A percentile compares a stretch with the other conserved stretches of the same genome.
Conservation (phyloP, 2,329 filamentous ascomycete genomes). For the Penicillium sp. region DNA sequence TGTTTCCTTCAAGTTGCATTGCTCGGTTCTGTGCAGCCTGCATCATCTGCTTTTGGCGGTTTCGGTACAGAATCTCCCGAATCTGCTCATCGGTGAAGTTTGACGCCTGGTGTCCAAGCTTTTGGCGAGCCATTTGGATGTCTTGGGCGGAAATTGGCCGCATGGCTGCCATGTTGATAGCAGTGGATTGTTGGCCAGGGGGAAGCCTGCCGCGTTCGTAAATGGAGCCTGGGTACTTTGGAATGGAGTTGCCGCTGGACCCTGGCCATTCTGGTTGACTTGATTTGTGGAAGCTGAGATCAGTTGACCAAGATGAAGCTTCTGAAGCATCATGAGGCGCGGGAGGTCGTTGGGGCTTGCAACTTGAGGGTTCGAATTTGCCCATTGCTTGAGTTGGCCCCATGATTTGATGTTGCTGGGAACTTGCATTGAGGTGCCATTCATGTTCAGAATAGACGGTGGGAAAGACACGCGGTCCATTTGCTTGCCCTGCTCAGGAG, state of each 20-base stretch:
- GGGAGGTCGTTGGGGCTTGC: conserved; percentile 43
- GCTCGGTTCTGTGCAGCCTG: conserved; percentile 34
- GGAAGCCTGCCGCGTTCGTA: conserved; percentile 31
- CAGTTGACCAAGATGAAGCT: conserved; percentile 47
- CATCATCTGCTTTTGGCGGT: conserved; percentile 39
- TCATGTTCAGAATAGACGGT: conserved; percentile 31
- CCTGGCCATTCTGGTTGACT: conserved; percentile 28
- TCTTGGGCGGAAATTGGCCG: conserved; percentile 39
- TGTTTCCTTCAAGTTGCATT: conserved; percentile 23
- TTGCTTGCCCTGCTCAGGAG: conserved; percentile 41
- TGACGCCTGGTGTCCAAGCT: conserved; percentile 34
- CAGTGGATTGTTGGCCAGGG: conserved; percentile 30
- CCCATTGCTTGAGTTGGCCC: conserved; percentile 58
- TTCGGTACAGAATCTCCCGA: conserved; percentile 35
- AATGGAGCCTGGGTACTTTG: conserved; percentile 32
- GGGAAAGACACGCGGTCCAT: conserved; percentile 47
- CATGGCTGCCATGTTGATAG: conserved; percentile 32
- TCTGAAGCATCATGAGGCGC: conserved; percentile 44
- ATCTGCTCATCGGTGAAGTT: conserved; percentile 47
- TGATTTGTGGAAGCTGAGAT: conserved; percentile 37
- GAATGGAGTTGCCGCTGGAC: conserved; percentile 24
- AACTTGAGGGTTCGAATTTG: conserved; percentile 47
- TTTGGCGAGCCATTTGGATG: conserved; percentile 39
- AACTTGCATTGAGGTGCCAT: conserved; percentile 38
- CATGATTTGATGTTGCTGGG: conserved; percentile 56